Conservation (phyloP, 129 eudicot species). For the Deinandra increscens region DNA sequence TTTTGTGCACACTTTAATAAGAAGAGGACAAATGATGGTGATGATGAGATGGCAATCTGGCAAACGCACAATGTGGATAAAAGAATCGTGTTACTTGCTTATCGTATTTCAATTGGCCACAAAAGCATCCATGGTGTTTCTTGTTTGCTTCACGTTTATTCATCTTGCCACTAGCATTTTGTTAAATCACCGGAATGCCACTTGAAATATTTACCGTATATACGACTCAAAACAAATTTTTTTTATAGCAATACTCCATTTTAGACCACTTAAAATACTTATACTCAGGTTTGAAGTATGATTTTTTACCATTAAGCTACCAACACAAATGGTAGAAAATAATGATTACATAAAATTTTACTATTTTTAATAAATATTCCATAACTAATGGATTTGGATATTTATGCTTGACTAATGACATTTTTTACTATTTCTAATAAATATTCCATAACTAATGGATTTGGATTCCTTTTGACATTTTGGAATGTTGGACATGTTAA, state of each 20-base stretch:
- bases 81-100: conserved; percentile 8
- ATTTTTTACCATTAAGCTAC: no score
- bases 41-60: conserved; percentile 26
- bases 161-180: neutral
- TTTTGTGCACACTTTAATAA: no score
- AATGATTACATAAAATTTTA: neutral
- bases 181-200: conserved; percentile 11
- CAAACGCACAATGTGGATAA: conserved; percentile 31
- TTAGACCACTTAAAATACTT: no score
- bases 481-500: neutral
- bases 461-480: no score
- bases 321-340: no score
- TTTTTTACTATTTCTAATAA: neutral
- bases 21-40: conserved; percentile 3
- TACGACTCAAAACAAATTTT: no score
- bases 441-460: neutral
- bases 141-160: neutral
- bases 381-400: no score
- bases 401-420: no score
- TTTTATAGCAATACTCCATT: no score
- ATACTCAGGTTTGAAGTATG: no score
- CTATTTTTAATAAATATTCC: neutral
- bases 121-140: conserved; percentile 1
- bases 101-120: conserved; percentile 5
- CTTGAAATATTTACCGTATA: no score